A percentile compares a stretch with the other conserved stretches of the same genome.
Evolutionary conservation across 768 basidiomycete species (phyloP).

Genomic region (Kwoniella newhampshirensis): DNA sequence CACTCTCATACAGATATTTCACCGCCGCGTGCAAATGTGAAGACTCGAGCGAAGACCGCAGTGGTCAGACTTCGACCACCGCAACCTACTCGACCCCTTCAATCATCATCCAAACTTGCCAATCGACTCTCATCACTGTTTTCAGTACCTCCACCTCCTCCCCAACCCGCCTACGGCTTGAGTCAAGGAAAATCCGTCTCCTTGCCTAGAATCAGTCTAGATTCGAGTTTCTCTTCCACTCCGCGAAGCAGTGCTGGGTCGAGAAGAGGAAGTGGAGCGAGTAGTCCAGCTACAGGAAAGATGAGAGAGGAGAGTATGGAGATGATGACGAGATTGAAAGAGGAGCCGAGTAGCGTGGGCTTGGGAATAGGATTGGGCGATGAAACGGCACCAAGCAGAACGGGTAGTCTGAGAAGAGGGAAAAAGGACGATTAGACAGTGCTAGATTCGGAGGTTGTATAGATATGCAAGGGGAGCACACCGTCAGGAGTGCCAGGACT

Average conservation of each 20-base stretch:
- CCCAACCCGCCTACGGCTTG: conserved; percentile 2
- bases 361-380: too few relatives aligned
- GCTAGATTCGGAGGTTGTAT: too few relatives aligned
- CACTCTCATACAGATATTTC: conserved; percentile 7
- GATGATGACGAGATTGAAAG: conserved; percentile 5
- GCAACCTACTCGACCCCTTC: neutral
- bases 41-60: conserved; percentile 21
- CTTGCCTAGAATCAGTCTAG: neutral
- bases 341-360: too few relatives aligned
- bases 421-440: too few relatives aligned
- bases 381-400: too few relatives aligned
- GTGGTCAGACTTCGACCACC: conserved; percentile 28
- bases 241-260: neutral
- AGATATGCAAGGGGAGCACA: too few relatives aligned
- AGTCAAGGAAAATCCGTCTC: neutral
- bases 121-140: conserved; percentile 33
- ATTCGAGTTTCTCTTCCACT: conserved; percentile 8
- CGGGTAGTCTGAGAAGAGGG: too few relatives aligned
- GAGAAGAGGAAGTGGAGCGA: neutral
- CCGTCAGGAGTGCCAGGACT: too few relatives aligned
- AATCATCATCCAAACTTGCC: conserved; percentile 11
- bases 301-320: conserved; percentile 11
- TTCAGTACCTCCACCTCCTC: conserved; percentile 36
- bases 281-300: too few relatives aligned
- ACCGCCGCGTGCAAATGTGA: neutral